Conservation (phyloP, 2,329 filamentous ascomycete species). For the Cladorrhinum sp. region DNA sequence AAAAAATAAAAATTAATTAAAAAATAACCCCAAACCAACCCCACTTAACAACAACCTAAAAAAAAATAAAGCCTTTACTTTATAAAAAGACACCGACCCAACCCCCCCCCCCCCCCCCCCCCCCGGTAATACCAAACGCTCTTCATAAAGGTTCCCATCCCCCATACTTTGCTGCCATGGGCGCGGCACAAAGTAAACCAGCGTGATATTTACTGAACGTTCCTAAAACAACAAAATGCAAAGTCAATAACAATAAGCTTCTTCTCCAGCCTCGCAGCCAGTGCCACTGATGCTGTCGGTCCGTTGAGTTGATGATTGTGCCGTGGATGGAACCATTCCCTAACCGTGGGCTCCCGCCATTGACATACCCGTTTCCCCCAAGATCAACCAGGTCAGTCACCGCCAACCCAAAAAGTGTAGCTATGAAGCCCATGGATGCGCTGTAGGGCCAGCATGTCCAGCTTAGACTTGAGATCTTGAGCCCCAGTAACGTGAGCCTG, state of each 20-base stretch:
- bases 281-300: not conserved
- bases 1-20: too few species aligned
- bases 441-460: conserved; percentile 23
- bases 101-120: too few species aligned
- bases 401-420: conserved; percentile 11
- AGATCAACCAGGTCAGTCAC: conserved; percentile 11
- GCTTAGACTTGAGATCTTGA: conserved; percentile 63
- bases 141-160: conserved; percentile 10
- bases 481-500: conserved; percentile 61
- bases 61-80: too few species aligned
- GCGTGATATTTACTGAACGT: not conserved
- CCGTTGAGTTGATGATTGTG: not conserved
- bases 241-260: not conserved
- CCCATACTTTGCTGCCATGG: not conserved
- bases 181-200: conserved; percentile 1
- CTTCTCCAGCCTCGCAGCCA: conserved; percentile 8
- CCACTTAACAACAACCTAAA: too few species aligned
- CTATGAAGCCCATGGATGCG: conserved; percentile 7
- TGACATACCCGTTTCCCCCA: not conserved
- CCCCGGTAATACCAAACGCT: too few species aligned
- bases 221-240: conserved; percentile 4
- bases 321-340: not conserved
- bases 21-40: too few species aligned
- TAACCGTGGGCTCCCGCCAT: not conserved
- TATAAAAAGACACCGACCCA: too few species aligned